Base-by-base conservation (phyloP, 148 eudicot species). In the Suaeda aralocaspica region DNA sequence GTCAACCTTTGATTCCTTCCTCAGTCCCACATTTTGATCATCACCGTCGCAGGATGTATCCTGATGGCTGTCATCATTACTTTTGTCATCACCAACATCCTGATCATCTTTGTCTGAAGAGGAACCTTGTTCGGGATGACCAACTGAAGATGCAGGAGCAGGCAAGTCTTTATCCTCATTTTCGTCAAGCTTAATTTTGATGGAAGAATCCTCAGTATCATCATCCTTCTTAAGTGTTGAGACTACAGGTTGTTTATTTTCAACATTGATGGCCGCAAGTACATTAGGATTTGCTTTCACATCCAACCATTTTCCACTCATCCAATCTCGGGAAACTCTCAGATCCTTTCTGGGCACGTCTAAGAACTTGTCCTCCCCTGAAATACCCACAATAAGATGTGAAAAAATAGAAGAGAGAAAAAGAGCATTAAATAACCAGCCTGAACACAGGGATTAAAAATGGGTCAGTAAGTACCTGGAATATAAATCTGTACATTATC, bases 281-380 rank as follows among this genome's bases (percentile, higher is more conserved):
- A 92, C 81, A 55, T 87, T 78, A 11, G 67, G 80, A 15, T 89
- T 87, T n/a, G 80, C 52, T 59, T 77, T 81, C 21, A 92, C 69
- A 74, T 86, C 88, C 14, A 87, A 75, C 97, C 97, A 92, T 58
- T 79, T 77, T 24, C 87, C 89, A 12, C 81, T 88, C 48, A 82
- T 65, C 96, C 97, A 92, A 71, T 92, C 97, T 74, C 87, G 82
- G 59, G 97, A 92, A 74, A 88, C 79, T 71, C 97, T 84, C 10
- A 89, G 64, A 68, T 87, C 76, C 69, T 82, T 82, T 71, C 36
- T 72, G 18, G 74, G 74, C 70, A 87, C 76, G 64, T 71, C 77
- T 58, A 94, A 49, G 76, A 78, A 77, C 75, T 87, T 70, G 62
- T 77, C 85, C 79, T 94, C 99, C 52, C 93, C 97, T 94, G 88